Percentiles rank a stretch among this genome's conserved stretches.
phyloP scores from a whole-genome alignment of 73 alveolate species.

The Paramecium pentaurelia region DNA sequence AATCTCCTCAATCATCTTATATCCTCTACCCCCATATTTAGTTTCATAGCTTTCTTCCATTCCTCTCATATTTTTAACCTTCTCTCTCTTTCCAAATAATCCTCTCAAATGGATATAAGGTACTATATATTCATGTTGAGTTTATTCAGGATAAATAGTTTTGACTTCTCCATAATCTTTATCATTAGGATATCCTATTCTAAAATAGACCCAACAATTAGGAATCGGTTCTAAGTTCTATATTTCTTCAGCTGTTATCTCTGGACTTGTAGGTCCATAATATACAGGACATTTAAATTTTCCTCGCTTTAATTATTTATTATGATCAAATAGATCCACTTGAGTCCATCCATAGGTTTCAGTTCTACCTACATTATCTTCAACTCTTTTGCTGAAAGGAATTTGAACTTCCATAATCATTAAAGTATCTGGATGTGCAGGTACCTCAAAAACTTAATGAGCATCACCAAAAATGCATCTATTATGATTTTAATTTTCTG shows the following conservation, averaged over 20 bases:
- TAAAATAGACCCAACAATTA: slow-evolving; percentile 65
- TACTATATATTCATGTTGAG: slow-evolving; percentile 64
- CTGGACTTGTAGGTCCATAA: slow-evolving; percentile 74
- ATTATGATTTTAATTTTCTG: slow-evolving; percentile 62
- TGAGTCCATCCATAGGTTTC: slow-evolving; percentile 84
- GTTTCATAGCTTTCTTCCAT: background rate
- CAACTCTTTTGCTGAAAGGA: slow-evolving; percentile 70
- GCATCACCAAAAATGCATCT: slow-evolving; percentile 70
- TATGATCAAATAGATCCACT: slow-evolving; percentile 75
- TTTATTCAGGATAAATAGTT: slow-evolving; percentile 63
- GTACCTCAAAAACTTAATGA: slow-evolving; percentile 66
- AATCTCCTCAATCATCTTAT: slow-evolving; percentile 32
- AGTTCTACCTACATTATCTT: slow-evolving; percentile 45
- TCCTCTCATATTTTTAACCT: background rate
- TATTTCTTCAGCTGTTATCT: slow-evolving; percentile 70
- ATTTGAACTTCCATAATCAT: slow-evolving; percentile 79
- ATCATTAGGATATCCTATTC: slow-evolving; percentile 79
- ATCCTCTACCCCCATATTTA: slow-evolving; percentile 17
- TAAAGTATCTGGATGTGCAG: slow-evolving; percentile 73
- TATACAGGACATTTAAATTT: slow-evolving; percentile 80
- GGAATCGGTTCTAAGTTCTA: slow-evolving; percentile 67
- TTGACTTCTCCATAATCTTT: slow-evolving; percentile 60
- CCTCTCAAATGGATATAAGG: slow-evolving; percentile 72
- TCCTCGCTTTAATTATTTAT: slow-evolving; percentile 75
- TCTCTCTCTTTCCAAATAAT: slow-evolving; percentile 52